Evolutionary conservation across 1,139 yeast species (phyloP), one percentile per base, ranked within the genome.

Genomic region (Sugiyamaella castrensis): DNA sequence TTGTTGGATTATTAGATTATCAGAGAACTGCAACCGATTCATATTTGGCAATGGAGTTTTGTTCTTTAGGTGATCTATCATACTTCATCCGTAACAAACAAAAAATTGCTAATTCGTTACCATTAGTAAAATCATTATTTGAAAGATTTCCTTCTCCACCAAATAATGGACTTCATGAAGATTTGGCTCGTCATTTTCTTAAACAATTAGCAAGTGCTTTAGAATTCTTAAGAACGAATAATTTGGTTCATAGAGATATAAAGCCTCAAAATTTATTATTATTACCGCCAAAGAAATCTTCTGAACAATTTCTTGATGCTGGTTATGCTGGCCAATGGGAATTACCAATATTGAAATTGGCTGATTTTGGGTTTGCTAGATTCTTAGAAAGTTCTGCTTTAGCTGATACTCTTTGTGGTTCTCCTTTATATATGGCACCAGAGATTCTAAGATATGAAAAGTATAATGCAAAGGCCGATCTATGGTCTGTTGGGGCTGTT

Each of bases 401-500:
- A 79, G 98, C 98, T 1, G 98, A 92, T 67, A 92, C 98, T 2
- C 73, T 92, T 56, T 92, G 98, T 73, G 98, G 98, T 1, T 87
- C 96, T 9, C 98, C 98, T 1, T 63, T 92, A 41, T 92, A 94
- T 67, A 92, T 92, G 98, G 98, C 98, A 0, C 98, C 98, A 0
- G 98, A 92, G 68, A 94, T 92, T 44, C 74, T 92, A 60, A 76
- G 95, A 55, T 89, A 88, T 65, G 98, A 94, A 65, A 92, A 89
- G 68, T 92, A 92, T 69, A 89, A 91, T 61, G 98, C 98, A 3
- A 91, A 89, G 65, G 98, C 97, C 0, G 98, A 92, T 66, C 71
- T 92, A 55, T 92, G 98, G 98, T 88, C 97, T 1, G 96, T 92
- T 4, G 98, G 98, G 3, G 95, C 98, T 0, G 98, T 92, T 0